Conservation (phyloP, 2,329 filamentous ascomycete species). For the Chalara sp. region DNA sequence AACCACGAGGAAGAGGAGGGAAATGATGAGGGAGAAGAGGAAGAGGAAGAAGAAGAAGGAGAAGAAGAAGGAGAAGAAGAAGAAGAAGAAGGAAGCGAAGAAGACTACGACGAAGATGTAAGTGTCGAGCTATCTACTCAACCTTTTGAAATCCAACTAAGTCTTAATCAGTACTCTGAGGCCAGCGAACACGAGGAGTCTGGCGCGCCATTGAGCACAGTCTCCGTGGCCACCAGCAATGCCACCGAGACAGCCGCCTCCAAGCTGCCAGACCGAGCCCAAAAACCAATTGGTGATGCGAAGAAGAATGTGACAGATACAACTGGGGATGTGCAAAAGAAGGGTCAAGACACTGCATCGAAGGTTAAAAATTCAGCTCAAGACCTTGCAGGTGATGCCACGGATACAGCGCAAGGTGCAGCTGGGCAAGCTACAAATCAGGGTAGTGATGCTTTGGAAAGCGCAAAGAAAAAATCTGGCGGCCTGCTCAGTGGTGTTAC, state of each 20-base stretch:
- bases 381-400: not conserved
- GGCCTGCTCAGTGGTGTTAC: not conserved
- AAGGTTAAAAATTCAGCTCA: not conserved
- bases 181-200: not conserved
- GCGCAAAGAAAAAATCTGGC: not conserved
- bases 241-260: not conserved
- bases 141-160: not conserved
- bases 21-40: not conserved
- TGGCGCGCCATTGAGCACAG: not conserved
- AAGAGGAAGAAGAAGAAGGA: not conserved
- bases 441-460: not conserved
- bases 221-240: not conserved
- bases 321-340: not conserved
- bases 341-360: not conserved
- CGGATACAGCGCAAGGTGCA: not conserved
- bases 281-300: constrained; percentile 1
- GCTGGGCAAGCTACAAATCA: not conserved
- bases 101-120: constrained; percentile 6
- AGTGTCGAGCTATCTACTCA: not conserved
- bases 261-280: not conserved
- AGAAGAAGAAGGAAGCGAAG: not conserved
- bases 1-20: not conserved
- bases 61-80: too few species aligned
- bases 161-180: constrained; percentile 4
- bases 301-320: constrained; percentile 3